Evolutionary conservation across 106 monocot species (phyloP).

Genomic region (Apostasia shenzhenica): DNA sequence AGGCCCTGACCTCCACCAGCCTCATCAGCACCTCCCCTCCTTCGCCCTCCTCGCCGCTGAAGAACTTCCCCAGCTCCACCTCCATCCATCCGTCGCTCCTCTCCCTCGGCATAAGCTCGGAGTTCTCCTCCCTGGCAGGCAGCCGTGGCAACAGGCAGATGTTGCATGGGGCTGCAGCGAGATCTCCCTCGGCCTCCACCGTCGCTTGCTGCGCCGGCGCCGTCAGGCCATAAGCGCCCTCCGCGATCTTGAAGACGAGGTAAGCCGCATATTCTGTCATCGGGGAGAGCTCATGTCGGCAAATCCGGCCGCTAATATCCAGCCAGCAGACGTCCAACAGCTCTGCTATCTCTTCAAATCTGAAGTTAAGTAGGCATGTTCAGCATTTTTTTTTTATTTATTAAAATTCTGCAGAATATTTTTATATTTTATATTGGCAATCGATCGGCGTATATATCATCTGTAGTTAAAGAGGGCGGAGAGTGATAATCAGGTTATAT

Average conservation of each 20-base stretch:
- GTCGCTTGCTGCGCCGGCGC: slow-evolving; percentile 13
- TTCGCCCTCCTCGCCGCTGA: slow-evolving; percentile 8
- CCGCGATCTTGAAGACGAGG: slow-evolving; percentile 31
- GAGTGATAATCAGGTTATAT: no score
- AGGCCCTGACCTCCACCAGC: neutral
- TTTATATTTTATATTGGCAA: no score
- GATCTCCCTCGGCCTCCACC: slow-evolving; percentile 9
- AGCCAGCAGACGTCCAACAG: slow-evolving; percentile 38
- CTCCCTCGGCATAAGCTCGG: neutral
- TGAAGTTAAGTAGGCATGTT: neutral
- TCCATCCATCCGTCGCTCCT: slow-evolving; percentile 20
- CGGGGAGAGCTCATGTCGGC: slow-evolving; percentile 14
- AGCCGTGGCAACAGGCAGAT: no score
- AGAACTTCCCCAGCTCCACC: slow-evolving; percentile 24
- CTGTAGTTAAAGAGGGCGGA: no score
- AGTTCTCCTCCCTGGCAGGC: neutral
- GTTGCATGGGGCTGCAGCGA: neutral
- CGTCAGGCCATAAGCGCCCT: slow-evolving; percentile 7
- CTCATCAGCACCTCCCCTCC: slow-evolving; percentile 10
- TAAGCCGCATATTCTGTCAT: slow-evolving; percentile 29
- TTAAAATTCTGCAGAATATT: no score
- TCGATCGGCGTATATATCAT: no score
- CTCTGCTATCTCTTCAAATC: slow-evolving; percentile 38
- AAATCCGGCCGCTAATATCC: slow-evolving; percentile 30
- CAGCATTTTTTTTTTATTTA: no score